phyloP scores from a whole-genome alignment of 2,329 filamentous ascomycete species.

The Neofusicoccum umdonicola region DNA sequence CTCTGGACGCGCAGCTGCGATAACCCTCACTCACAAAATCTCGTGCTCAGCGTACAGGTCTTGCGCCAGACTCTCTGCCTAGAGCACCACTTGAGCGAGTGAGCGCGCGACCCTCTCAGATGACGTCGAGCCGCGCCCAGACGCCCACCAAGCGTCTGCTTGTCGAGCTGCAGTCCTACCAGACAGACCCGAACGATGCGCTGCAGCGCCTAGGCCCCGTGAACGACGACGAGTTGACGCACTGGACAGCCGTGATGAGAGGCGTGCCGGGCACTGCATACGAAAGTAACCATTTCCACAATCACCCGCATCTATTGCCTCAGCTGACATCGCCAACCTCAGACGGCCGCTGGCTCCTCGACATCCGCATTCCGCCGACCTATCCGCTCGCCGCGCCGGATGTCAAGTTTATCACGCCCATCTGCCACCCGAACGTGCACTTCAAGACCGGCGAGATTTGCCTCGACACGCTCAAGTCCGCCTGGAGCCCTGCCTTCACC shows the following conservation, averaged over 20 bases:
- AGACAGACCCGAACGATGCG: conserved; percentile 55
- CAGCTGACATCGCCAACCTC: not conserved
- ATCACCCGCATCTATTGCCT: not conserved
- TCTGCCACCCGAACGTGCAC: conserved; percentile 80
- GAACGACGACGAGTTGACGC: conserved; percentile 56
- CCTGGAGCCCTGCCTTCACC: conserved; percentile 85
- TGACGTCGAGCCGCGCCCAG: conserved; percentile 20
- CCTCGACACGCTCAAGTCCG: conserved; percentile 73
- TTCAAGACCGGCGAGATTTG: conserved; percentile 85
- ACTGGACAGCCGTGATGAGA: conserved; percentile 60
- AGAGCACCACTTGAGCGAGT: not conserved
- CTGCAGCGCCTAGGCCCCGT: conserved; percentile 57
- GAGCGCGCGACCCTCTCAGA: not conserved
- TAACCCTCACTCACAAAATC: not conserved
- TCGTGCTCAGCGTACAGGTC: not conserved
- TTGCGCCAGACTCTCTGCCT: not conserved
- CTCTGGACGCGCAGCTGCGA: not conserved
- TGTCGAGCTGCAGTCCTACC: conserved; percentile 60
- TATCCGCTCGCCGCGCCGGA: conserved; percentile 79
- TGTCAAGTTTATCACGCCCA: conserved; percentile 77
- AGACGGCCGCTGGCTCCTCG: conserved; percentile 79
- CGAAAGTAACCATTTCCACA: conserved; percentile 47
- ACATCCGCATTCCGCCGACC: conserved; percentile 69
- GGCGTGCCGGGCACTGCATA: conserved; percentile 60
- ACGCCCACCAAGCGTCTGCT: conserved; percentile 58